Conservation (phyloP, 75 land plant genomes). For the Cunninghamia lanceolata region DNA sequence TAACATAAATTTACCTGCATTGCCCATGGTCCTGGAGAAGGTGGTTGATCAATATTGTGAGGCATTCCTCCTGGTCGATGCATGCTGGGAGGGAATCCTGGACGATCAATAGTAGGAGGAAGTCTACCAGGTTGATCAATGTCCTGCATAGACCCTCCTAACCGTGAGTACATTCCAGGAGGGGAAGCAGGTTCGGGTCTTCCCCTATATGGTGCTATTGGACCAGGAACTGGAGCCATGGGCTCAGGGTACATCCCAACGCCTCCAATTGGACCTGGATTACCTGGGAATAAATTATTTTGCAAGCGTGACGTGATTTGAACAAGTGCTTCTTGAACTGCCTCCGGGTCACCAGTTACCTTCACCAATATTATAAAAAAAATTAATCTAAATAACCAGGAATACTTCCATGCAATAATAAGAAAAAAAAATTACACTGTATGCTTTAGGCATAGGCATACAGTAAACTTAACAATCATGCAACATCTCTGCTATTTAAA, state of each 20-base stretch:
- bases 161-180: slow-evolving; percentile 31
- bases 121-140: slow-evolving; percentile 38
- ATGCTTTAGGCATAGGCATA: background rate
- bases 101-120: slow-evolving; percentile 23
- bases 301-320: slow-evolving; percentile 64
- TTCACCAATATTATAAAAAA: slow-evolving; percentile 13
- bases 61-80: slow-evolving; percentile 13
- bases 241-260: slow-evolving; percentile 25
- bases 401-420: background rate
- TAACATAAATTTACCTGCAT: background rate
- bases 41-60: slow-evolving; percentile 9
- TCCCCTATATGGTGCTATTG: slow-evolving; percentile 37
- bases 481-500: background rate
- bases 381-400: background rate
- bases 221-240: slow-evolving; percentile 26
- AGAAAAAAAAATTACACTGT: background rate
- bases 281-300: slow-evolving; percentile 43
- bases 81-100: background rate
- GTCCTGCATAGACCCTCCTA: slow-evolving; percentile 32
- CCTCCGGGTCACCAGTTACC: slow-evolving; percentile 57
- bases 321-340: slow-evolving; percentile 66
- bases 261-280: slow-evolving; percentile 21
- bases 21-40: slow-evolving; percentile 12
- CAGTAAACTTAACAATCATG: background rate
- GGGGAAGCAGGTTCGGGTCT: slow-evolving; percentile 49